These are phyloP conservation scores for Penicillium sclerotigenum DNA, from an alignment of 2,329 filamentous ascomycete genomes.

Conservation along the genomic window DNA sequence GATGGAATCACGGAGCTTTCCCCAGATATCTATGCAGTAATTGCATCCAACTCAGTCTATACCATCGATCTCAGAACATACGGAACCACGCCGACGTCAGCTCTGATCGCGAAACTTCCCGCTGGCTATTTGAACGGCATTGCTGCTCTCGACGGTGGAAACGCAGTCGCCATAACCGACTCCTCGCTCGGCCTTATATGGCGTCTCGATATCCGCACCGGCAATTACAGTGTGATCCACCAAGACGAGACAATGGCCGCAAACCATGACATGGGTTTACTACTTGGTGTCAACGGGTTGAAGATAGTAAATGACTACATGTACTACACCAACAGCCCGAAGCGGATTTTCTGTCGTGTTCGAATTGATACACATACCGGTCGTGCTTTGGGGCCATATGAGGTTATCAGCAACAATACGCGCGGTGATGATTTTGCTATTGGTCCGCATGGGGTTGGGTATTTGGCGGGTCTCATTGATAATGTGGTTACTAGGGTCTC, in stretches of 20 bases:
- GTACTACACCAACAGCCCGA: constrained; percentile 18
- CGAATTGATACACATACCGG: constrained; percentile 12
- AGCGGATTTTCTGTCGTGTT: constrained; percentile 20
- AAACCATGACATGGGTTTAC: background rate
- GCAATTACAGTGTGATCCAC: constrained; percentile 12
- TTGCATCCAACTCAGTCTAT: constrained; percentile 17
- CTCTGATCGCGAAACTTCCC: constrained; percentile 10
- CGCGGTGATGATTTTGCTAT: constrained; percentile 20
- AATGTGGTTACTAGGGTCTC: constrained; percentile 12
- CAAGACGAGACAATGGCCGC: constrained; percentile 12
- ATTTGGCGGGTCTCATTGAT: constrained; percentile 15
- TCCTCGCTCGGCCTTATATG: constrained; percentile 15
- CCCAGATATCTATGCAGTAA: constrained; percentile 16
- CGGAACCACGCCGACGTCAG: background rate
- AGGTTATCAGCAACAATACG: constrained; percentile 12
- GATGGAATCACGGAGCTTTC: constrained; percentile 16
- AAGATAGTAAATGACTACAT: constrained; percentile 9
- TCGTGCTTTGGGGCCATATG: constrained; percentile 11
- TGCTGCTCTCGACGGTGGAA: constrained; percentile 8
- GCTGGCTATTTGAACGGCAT: constrained; percentile 17
- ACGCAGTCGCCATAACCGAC: constrained; percentile 14
- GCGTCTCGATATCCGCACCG: constrained; percentile 12
- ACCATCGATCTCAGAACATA: constrained; percentile 10
- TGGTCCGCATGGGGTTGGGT: constrained; percentile 12
- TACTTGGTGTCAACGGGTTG: constrained; percentile 18